Evolutionary conservation across 805 yeast species (phyloP), one percentile per base, ranked within the genome.

Genomic region (Saturnispora zaruensis): DNA sequence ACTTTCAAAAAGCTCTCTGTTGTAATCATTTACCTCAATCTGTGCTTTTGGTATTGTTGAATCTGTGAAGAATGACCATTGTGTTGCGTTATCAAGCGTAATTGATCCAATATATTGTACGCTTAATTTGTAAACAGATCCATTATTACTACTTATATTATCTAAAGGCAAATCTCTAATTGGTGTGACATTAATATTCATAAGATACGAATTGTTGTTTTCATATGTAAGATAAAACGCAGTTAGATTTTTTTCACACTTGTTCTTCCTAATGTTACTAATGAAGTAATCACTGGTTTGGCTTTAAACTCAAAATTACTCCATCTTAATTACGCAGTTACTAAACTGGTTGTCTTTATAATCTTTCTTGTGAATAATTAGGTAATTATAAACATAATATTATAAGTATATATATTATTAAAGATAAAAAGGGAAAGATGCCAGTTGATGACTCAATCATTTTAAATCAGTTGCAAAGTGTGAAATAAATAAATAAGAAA

Each of bases 401-500:
- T 37, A 18, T n/a, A 13, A 38, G 14, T 38, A 38, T 16, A 13
- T 16, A 38, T 38, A n/a, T 16, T 21, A 23, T 14, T 23, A 24
- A 38, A 38, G 24, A 21, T 21, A 41, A 26, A 41, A 41, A 47
- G 48, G 52, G 57, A 54, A 50, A 51, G 57, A 54, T 54, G 57
- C 57, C 57, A 54, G 57, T 54, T 54, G 57, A 54, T 54, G 57
- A 54, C 57, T 50, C 57, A 52, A 54, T 54, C 57, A 52, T 46
- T 48, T 5, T 51, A 49, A 51, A 51, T 51, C 41, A 46, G 36
- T 25, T 14, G 21, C 26, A 33, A 32, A 9, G 30, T 20, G 32
- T 41, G 26, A 37, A 37, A 44, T 20, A 20, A 16, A 13, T 18
- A 42, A 9, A n/a, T n/a, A 48, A 25, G 43, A 33, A 24, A 36